A percentile compares a stretch with the other conserved stretches of the same genome.
Evolutionary conservation across 441 rosid genomes (phyloP).

Genomic region (Heliophila coronopifolia): DNA sequence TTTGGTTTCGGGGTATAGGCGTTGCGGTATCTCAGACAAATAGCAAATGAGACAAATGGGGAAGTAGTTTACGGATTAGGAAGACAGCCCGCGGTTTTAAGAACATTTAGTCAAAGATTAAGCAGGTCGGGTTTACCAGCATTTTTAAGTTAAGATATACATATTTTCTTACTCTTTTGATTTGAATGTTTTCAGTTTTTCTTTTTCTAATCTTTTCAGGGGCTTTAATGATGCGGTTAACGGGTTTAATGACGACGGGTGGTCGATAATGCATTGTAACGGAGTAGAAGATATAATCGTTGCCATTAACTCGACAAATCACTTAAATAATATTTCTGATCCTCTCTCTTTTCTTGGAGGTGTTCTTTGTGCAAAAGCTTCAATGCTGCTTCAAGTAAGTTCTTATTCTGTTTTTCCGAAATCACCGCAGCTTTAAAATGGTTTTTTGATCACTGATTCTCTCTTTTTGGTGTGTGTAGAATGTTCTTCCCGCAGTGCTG

Average conservation of each 20-base stretch:
- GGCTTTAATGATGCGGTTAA: slow-evolving; percentile 95
- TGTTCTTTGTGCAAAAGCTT: slow-evolving; percentile 89
- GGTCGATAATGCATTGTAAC: no score
- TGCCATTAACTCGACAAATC: no score
- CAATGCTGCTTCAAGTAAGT: slow-evolving; percentile 90
- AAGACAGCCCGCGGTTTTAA: slow-evolving; percentile 81
- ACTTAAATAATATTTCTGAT: no score
- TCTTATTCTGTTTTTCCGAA: background rate
- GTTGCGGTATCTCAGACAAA: slow-evolving; percentile 74
- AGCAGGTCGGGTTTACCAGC: slow-evolving; percentile 92
- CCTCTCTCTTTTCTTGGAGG: no score
- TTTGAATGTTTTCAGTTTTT: no score
- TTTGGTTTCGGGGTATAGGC: no score
- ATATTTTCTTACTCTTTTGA: no score
- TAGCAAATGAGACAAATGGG: no score
- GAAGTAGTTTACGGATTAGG: slow-evolving; percentile 73
- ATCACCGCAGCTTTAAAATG: no score
- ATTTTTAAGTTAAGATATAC: no score
- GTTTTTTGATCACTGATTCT: no score
- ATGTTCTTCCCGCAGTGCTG: slow-evolving; percentile 89
- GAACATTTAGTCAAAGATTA: slow-evolving; percentile 85
- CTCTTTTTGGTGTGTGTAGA: slow-evolving; percentile 33
- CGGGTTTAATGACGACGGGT: slow-evolving; percentile 92
- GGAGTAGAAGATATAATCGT: slow-evolving; percentile 90
- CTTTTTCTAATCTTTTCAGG: slow-evolving; percentile 38